These are phyloP conservation scores for Wallacemonas collosoma DNA, from an alignment of 208 protist genomes.

Conservation along the genomic window DNA sequence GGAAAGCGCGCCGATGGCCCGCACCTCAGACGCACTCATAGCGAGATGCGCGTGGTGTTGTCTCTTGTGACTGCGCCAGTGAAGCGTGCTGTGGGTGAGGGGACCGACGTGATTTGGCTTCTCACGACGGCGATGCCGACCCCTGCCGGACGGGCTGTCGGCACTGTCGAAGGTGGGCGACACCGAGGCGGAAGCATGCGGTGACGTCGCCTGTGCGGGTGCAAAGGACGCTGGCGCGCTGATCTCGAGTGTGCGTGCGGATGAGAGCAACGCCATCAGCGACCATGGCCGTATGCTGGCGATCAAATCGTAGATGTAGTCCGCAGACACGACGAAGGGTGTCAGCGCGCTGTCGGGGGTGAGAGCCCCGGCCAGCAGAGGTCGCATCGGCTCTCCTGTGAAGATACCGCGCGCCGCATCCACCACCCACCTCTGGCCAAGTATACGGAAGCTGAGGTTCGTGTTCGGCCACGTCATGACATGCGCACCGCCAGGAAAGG, in stretches of 20 bases:
- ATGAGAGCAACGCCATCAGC: not conserved
- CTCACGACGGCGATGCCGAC: too few relatives aligned
- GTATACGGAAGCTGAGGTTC: not conserved
- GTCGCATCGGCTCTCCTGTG: conserved; percentile 1
- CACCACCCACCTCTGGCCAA: conserved; percentile 5
- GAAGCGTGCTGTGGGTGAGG: not conserved
- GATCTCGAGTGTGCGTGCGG: too few relatives aligned
- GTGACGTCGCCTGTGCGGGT: too few relatives aligned
- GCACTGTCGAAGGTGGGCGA: too few relatives aligned
- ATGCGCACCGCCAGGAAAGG: too few relatives aligned
- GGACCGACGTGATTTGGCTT: not conserved
- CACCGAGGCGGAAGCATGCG: too few relatives aligned
- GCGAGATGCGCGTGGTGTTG: not conserved
- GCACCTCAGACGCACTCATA: not conserved
- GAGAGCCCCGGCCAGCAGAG: not conserved
- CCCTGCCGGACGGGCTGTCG: too few relatives aligned
- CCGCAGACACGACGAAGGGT: not conserved
- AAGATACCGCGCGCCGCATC: conserved; percentile 3
- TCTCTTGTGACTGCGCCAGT: not conserved
- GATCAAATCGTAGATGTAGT: not conserved
- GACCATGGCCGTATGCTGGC: not conserved
- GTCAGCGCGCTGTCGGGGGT: not conserved
- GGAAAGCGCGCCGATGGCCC: not conserved
- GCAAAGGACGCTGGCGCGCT: too few relatives aligned
- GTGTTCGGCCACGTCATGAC: not conserved